Evolutionary conservation across 345 rosid species (phyloP), one percentile per base, ranked within the genome.

Genomic region (Erucastrum elatum): DNA sequence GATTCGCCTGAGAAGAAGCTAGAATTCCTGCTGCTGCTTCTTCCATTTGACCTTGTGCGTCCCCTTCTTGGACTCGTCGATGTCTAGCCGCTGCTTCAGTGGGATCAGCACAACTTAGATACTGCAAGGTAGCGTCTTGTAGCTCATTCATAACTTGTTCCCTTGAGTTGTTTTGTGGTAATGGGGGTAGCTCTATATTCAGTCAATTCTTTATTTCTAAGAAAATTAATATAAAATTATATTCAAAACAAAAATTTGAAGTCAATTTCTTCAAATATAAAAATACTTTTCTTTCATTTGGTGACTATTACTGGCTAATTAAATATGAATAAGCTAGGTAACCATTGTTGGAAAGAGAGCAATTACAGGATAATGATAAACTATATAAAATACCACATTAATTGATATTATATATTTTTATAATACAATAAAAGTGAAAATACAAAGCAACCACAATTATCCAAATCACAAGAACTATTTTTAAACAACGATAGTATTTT

Each of bases 401-500:
- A 16, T 55, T 34, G 9, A 41, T 7, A 7, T 31, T 63, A n/a
- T 15, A 13, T 35, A 55, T 15, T 9, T 1, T 66, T 10, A 15
- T 27, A 35, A 53, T 37, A 55, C 3, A 35, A 6, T 41, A 46
- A 60, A 59, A 5, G 7, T 9, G 13, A 27, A 41, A 59, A 56
- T 56, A 56, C 13, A 61, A 3, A 72, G 21, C 3, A 72, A 72
- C 30, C 27, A 44, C 61, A 62, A 31, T 16, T 70, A 70, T 33
- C 10, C 25, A 10, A 6, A 55, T 17, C 8, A 3, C 31, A 15
- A 13, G 8, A 70, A 56, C 51, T 9, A 70, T 21, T 21, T 21
- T 21, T 37, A 59, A 33, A 46, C 8, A 31, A 34, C 33, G 65
- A 55, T 29, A 3, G 3, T 30, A 39, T 58, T 66, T 4, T 35